Evolutionary conservation across 768 basidiomycete genomes (phyloP).

Genomic region (Leccinum variicolor): DNA sequence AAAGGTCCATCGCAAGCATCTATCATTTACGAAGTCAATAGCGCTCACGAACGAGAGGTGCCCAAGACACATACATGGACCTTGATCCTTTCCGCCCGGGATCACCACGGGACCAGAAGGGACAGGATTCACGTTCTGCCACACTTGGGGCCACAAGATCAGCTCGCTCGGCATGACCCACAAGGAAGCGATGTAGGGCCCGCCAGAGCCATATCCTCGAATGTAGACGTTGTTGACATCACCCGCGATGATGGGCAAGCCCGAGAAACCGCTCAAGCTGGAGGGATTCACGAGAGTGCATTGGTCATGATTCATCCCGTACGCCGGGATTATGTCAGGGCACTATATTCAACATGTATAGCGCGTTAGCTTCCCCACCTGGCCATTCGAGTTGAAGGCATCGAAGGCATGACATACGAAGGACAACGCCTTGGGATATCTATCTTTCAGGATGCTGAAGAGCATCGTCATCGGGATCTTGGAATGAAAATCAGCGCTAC

Average conservation of each 20-base stretch:
- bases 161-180: background rate
- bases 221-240: background rate
- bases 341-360: background rate
- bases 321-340: background rate
- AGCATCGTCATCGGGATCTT: background rate
- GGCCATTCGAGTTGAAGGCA: too few relatives aligned
- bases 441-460: background rate
- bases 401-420: background rate
- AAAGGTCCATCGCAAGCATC: background rate
- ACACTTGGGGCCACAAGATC: background rate
- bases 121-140: background rate
- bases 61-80: background rate
- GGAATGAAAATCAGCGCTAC: background rate
- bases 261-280: background rate
- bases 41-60: background rate
- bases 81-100: background rate
- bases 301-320: background rate
- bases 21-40: background rate
- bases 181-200: background rate
- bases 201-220: background rate
- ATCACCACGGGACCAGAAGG: background rate
- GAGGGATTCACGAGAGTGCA: slow-evolving; percentile 3
- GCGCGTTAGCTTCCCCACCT: too few relatives aligned
- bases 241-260: background rate
- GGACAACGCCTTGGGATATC: background rate